phyloP scores from a whole-genome alignment of 768 basidiomycete genomes.

The Royoungia palumana region DNA sequence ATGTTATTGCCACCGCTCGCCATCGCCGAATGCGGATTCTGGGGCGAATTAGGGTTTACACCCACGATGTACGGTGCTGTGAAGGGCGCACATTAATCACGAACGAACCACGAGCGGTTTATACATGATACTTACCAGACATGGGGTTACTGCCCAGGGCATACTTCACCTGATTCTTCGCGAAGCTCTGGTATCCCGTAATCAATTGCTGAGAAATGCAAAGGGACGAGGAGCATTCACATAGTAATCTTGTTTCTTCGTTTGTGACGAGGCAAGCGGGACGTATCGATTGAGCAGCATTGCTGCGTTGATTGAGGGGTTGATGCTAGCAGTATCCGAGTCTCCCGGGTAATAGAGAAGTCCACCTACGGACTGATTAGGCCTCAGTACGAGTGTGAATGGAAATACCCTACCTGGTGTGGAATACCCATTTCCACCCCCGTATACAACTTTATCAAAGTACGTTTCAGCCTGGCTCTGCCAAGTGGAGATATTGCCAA shows the following conservation, averaged over 20 bases:
- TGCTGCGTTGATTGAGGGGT: constrained; percentile 84
- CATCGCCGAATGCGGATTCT: constrained; percentile 87
- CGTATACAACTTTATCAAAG: constrained; percentile 68
- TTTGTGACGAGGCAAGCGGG: constrained; percentile 59
- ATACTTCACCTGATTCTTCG: constrained; percentile 77
- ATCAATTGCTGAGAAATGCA: constrained; percentile 4
- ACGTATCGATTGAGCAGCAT: constrained; percentile 81
- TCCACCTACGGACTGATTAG: constrained; percentile 50
- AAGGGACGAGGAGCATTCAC: constrained; percentile 34
- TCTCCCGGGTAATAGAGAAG: constrained; percentile 81
- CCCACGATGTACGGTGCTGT: constrained; percentile 72
- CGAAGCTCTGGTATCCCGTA: constrained; percentile 51
- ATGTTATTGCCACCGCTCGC: constrained; percentile 81
- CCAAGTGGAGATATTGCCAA: constrained; percentile 67
- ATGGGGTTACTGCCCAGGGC: constrained; percentile 86
- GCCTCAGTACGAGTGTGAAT: neutral
- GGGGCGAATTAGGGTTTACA: constrained; percentile 83
- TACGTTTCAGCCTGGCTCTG: constrained; percentile 66
- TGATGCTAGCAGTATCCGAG: constrained; percentile 75
- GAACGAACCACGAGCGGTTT: neutral
- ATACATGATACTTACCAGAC: constrained; percentile 50
- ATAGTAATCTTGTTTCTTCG: constrained; percentile 57
- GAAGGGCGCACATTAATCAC: neutral
- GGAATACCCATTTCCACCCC: constrained; percentile 48
- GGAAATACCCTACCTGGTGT: constrained; percentile 52